Evolutionary conservation across 2,329 filamentous ascomycete genomes (phyloP), one percentile per base, ranked within the genome.

Genomic region (Colletotrichum caudatum): DNA sequence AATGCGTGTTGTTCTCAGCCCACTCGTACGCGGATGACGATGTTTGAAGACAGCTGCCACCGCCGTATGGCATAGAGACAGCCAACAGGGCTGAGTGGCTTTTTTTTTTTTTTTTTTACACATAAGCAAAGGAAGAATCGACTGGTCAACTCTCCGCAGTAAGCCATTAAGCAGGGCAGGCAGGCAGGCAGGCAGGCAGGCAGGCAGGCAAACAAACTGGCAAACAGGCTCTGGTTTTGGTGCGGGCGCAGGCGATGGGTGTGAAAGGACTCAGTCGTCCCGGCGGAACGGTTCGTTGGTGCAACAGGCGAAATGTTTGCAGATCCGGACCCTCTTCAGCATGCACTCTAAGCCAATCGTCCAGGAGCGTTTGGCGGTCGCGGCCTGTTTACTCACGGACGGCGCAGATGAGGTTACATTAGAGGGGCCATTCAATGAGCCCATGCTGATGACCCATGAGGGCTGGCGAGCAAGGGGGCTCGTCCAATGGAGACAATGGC

Each of bases 241-340:
- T 26, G 60, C 41, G 69, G 66, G 56, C 59, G 46, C 16, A 20
- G 50, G 26, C 8, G 37, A 23, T 54, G 51, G 50, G 61, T 53
- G 50, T 35, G 48, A 56, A 35, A 62, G 50, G 70, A 56, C 60
- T 33, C 53, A 62, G 70, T 61, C 50, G 70, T 72, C 70, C 70
- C 70, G 44, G 67, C 61, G 58, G 70, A 65, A 70, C 67, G 70
- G 70, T 72, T 71, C 70, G 62, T 39, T 68, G 61, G 70, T 71
- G 70, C 56, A 66, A 71, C 61, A 33, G 61, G 70, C 64, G 70
- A 68, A 66, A 51, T 64, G 70, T 62, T 61, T 72, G 70, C 70
- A 71, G 70, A 72, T 72, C 70, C 41, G 54, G 65, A 48, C 66
- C 70, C 56, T 67, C 50, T 63, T 48, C 58, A 54, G 46, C 66